These are phyloP conservation scores for Coemansia sp. DNA, from an alignment of 192 early-diverging fungal species.

Conservation along the genomic window DNA sequence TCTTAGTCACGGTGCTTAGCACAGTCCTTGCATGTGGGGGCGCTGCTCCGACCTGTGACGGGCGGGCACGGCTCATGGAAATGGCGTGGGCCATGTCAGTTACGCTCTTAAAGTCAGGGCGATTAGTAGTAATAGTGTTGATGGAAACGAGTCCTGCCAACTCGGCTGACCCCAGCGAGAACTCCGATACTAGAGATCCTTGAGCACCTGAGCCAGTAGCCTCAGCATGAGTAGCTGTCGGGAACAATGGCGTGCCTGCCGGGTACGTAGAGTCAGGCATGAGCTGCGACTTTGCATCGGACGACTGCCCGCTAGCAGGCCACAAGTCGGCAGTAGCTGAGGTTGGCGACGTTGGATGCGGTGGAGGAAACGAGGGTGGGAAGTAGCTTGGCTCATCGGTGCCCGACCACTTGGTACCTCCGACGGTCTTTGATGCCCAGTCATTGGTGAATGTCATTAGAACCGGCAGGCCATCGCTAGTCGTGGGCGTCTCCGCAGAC, in stretches of 20 bases:
- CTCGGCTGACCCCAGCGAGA: background rate
- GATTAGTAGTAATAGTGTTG: constrained; percentile 20
- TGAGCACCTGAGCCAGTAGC: background rate
- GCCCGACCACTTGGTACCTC: constrained; percentile 19
- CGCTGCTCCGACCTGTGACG: background rate
- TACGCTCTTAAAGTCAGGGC: constrained; percentile 33
- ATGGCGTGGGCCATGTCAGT: constrained; percentile 16
- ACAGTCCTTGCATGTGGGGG: constrained; percentile 14
- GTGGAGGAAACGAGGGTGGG: constrained; percentile 18
- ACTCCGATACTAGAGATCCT: background rate
- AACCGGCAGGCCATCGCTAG: constrained; percentile 4
- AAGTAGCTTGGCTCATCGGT: constrained; percentile 20
- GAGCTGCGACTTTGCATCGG: background rate
- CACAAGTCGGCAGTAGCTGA: constrained; percentile 11
- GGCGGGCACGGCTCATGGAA: constrained; percentile 6
- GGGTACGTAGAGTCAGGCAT: constrained; percentile 18
- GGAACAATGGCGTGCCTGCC: constrained; percentile 39
- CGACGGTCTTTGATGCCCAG: background rate
- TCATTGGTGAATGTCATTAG: constrained; percentile 32
- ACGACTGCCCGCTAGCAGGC: constrained; percentile 6
- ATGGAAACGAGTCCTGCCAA: background rate
- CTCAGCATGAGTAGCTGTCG: background rate
- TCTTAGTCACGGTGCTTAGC: constrained; percentile 28
- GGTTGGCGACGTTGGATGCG: constrained; percentile 5
- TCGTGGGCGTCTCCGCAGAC: background rate